Base-by-base conservation (phyloP, 805 yeast genomes). In the Metschnikowia similis region DNA sequence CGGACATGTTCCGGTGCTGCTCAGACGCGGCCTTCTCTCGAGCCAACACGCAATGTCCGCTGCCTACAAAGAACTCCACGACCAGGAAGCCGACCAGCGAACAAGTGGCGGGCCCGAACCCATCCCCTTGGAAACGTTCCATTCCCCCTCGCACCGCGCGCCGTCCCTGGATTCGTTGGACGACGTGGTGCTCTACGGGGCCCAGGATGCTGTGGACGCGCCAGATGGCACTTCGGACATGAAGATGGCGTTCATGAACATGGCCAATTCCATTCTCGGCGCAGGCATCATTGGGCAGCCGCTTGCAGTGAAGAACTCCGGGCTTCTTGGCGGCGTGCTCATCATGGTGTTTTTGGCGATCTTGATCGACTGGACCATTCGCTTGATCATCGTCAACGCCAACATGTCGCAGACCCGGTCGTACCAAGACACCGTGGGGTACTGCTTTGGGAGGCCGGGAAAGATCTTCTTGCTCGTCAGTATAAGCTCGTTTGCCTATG, bases 261-360 rank as follows among this genome's bases (percentile, higher is more conserved):
- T 91, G 96, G 96, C 97, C 8, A 91, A 91, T 66, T 85, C 95
- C 16, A 92, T 92, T 53, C 74, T 92, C 6, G 98, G 98, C 0
- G 97, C 98, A 0, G 98, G 98, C 7, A 88, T 92, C 48, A 89
- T 92, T 31, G 96, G 97, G 1, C 95, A 90, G 55, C 96, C 98
- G 1, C 86, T 84, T 56, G 97, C 97, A 0, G 81, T 91, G 60
- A 74, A 78, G 41, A 88, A 90, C 59, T 77, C 88, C 16, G 98
- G 98, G 0, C 65, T 92, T 3, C 50, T 84, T 0, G 89, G 92
- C 0, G 96, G 96, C 3, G 61, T 84, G 0, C 21, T 89, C 2
- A 75, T 83, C 6, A 74, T 89, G 63, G 59, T 82, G 0, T 59
- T 78, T 0, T 67, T 92, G 48, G 83, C 96, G 0, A 51, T 83